These are phyloP conservation scores for Metroxylon sagu DNA, from an alignment of 176 grass and related monocot genomes.

Conservation along the genomic window DNA sequence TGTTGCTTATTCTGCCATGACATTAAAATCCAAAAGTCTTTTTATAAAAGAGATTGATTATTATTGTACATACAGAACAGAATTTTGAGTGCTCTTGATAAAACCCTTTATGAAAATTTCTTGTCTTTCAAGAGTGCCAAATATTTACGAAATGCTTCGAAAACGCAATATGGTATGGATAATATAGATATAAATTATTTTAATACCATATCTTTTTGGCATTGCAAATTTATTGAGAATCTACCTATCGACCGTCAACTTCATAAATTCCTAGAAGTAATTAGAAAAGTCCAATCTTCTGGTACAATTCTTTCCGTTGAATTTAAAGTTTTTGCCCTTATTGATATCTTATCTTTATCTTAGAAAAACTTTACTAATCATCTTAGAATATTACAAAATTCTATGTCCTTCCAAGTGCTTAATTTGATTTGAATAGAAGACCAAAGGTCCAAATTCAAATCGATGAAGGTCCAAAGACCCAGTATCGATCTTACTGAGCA, in stretches of 20 bases:
- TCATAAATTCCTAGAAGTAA: too few species aligned
- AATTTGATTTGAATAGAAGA: neutral
- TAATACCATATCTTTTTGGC: neutral
- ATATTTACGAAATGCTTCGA: neutral
- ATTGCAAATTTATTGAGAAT: neutral
- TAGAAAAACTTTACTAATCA: too few species aligned
- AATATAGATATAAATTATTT: neutral
- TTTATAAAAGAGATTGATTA: neutral
- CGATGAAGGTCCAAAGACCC: neutral
- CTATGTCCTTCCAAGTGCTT: neutral
- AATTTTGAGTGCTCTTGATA: neutral
- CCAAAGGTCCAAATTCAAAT: neutral
- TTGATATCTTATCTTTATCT: too few species aligned
- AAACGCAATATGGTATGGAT: neutral
- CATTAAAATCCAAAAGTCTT: too few species aligned
- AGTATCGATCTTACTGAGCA: too few species aligned
- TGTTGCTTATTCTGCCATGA: too few species aligned
- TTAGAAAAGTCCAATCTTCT: too few species aligned
- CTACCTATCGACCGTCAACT: too few species aligned
- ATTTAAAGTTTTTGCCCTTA: too few species aligned
- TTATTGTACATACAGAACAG: neutral
- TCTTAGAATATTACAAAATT: neutral
- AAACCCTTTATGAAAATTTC: neutral
- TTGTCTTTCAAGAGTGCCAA: neutral
- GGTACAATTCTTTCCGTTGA: too few species aligned